These are phyloP conservation scores for Conoideocrella luteorostrata DNA, from an alignment of 2,329 filamentous ascomycete genomes.

Conservation along the genomic window DNA sequence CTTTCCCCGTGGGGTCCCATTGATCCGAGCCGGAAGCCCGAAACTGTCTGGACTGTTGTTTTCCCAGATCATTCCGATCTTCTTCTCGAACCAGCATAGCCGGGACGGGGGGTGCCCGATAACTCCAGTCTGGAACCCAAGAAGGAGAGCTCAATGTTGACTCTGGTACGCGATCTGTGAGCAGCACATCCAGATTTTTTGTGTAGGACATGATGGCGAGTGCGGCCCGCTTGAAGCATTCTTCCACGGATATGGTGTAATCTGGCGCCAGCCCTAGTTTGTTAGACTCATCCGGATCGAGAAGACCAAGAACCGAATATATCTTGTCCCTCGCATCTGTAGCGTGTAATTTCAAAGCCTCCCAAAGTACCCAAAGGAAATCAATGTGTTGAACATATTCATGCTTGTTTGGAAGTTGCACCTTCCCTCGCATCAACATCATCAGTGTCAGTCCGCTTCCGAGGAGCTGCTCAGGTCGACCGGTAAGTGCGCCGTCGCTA, in stretches of 20 bases:
- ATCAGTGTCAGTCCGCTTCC: conserved; percentile 3
- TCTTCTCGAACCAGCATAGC: background rate
- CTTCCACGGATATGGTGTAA: conserved; percentile 3
- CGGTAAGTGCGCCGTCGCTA: background rate
- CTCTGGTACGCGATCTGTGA: background rate
- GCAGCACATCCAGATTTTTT: conserved; percentile 5
- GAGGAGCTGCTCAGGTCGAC: conserved; percentile 2
- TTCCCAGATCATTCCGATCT: background rate
- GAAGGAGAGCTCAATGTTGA: background rate
- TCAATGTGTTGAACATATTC: background rate
- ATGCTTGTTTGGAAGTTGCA: background rate
- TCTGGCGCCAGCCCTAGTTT: background rate
- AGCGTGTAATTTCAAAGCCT: background rate
- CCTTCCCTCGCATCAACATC: background rate
- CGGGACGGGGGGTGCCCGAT: background rate
- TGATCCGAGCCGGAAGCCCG: conserved; percentile 1
- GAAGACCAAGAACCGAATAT: conserved; percentile 6
- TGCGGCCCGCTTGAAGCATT: conserved; percentile 3
- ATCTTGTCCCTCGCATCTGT: conserved; percentile 6
- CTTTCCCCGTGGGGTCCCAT: background rate
- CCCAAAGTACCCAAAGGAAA: conserved; percentile 6
- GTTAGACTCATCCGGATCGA: background rate
- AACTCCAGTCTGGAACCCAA: background rate
- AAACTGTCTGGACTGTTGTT: background rate
- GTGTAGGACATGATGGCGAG: conserved; percentile 3